These are phyloP conservation scores for Phlyctochytrium planicorne DNA, from an alignment of 192 early-diverging fungal species.

Conservation along the genomic window DNA sequence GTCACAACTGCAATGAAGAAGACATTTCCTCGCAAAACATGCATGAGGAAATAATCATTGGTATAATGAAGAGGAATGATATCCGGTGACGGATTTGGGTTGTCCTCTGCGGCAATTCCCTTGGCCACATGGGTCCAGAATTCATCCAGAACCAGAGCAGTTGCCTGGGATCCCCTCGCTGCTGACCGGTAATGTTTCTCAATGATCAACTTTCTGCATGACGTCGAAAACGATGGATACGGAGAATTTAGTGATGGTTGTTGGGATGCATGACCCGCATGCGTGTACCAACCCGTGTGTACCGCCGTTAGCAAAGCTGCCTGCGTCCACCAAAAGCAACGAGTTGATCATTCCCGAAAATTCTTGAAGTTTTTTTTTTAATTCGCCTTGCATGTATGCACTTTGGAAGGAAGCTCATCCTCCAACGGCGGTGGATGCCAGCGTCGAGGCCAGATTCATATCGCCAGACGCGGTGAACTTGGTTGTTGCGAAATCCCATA, in stretches of 20 bases:
- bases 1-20: constrained; percentile 75
- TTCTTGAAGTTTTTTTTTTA: neutral
- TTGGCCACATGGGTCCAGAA: constrained; percentile 62
- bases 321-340: constrained; percentile 66
- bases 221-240: neutral
- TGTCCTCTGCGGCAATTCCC: constrained; percentile 29
- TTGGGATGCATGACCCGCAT: neutral
- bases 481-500: constrained; percentile 60
- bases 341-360: constrained; percentile 54
- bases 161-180: constrained; percentile 7
- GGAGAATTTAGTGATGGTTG: constrained; percentile 10
- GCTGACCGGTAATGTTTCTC: constrained; percentile 84
- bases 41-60: constrained; percentile 62
- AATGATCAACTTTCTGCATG: constrained; percentile 73
- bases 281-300: neutral
- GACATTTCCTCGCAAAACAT: constrained; percentile 67
- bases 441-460: constrained; percentile 62
- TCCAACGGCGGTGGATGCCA: constrained; percentile 60
- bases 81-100: constrained; percentile 19
- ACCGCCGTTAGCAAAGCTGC: constrained; percentile 21
- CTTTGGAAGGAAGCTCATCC: constrained; percentile 1
- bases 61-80: constrained; percentile 65
- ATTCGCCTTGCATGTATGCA: constrained; percentile 4
- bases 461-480: constrained; percentile 59
- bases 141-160: constrained; percentile 61